Conservation (phyloP, 2,329 filamentous ascomycete genomes). For the Aspergillus sp. region DNA sequence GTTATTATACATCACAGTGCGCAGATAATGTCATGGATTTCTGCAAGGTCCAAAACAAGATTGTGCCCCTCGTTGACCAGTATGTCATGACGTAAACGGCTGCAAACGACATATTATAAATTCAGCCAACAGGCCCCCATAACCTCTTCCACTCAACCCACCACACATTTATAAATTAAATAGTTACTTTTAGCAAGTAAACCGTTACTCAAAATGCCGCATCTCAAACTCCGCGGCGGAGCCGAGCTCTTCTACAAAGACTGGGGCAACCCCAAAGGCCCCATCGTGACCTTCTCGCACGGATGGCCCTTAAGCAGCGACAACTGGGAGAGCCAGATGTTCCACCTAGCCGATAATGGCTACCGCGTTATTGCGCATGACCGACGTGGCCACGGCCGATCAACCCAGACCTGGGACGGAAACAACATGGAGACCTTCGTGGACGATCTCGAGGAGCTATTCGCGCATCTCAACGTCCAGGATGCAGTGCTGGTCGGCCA, state of each 20-base stretch:
- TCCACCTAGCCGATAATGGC: conserved; percentile 37
- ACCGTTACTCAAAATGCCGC: conserved; percentile 6
- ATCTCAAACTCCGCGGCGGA: conserved; percentile 39
- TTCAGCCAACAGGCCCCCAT: too few species aligned
- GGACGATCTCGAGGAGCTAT: conserved; percentile 38
- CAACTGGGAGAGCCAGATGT: conserved; percentile 43
- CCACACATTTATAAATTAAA: too few species aligned
- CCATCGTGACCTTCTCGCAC: conserved; percentile 38
- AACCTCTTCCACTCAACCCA: too few species aligned
- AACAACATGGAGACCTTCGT: conserved; percentile 44
- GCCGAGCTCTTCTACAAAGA: conserved; percentile 45
- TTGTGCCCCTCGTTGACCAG: too few species aligned
- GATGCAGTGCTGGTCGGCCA: conserved; percentile 40
- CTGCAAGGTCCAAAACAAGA: too few species aligned
- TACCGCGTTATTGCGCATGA: conserved; percentile 40
- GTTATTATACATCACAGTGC: fast-evolving
- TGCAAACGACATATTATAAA: too few species aligned
- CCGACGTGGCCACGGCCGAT: conserved; percentile 42
- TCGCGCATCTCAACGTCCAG: conserved; percentile 36
- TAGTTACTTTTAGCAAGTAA: too few species aligned
- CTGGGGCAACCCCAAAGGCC: conserved; percentile 40
- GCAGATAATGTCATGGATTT: too few species aligned
- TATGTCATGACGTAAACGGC: too few species aligned
- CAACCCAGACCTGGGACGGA: conserved; percentile 41
- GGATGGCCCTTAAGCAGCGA: conserved; percentile 44